Conservation (phyloP, 1,284 basidiomycete species). For the Apiotrichum mycotoxinovorans region DNA sequence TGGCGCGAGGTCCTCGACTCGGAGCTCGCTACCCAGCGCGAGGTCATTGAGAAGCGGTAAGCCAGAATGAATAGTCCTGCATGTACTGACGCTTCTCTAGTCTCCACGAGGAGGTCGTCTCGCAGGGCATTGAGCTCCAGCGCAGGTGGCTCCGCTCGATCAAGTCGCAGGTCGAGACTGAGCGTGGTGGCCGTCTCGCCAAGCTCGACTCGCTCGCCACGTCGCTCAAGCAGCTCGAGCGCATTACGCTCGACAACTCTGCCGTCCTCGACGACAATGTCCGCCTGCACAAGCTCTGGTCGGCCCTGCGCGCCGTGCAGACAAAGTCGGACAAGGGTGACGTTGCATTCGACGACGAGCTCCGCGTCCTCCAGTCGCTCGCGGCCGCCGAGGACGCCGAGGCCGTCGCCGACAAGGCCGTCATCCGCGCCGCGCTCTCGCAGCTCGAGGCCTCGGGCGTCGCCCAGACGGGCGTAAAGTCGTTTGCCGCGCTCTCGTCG, state of each 20-base stretch:
- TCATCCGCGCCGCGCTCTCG: constrained; percentile 66
- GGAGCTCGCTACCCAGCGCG: constrained; percentile 83
- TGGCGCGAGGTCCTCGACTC: constrained; percentile 83
- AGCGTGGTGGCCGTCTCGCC: constrained; percentile 90
- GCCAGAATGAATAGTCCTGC: constrained; percentile 22
- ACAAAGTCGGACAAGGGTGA: constrained; percentile 57
- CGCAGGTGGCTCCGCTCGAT: constrained; percentile 94
- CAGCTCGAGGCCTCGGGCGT: constrained; percentile 70
- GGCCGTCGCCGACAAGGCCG: constrained; percentile 31
- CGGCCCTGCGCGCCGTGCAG: constrained; percentile 51
- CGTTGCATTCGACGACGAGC: constrained; percentile 79
- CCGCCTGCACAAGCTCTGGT: constrained; percentile 63
- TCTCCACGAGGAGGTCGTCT: constrained; percentile 88
- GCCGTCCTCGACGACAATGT: constrained; percentile 84
- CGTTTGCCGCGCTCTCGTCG: constrained; percentile 76
- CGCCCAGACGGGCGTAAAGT: constrained; percentile 82
- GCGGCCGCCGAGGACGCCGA: constrained; percentile 58
- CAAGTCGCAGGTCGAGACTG: constrained; percentile 92
- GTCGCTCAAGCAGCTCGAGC: constrained; percentile 84
- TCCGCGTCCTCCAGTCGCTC: constrained; percentile 69
- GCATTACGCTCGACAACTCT: constrained; percentile 86
- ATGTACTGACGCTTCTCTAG: constrained; percentile 53
- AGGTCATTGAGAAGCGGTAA: constrained; percentile 89
- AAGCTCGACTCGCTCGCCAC: constrained; percentile 91
- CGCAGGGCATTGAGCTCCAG: constrained; percentile 95